A percentile compares a stretch with the other conserved stretches of the same genome.
phyloP scores from a whole-genome alignment of 1,139 yeast species.

The Blastobotrys apis region DNA sequence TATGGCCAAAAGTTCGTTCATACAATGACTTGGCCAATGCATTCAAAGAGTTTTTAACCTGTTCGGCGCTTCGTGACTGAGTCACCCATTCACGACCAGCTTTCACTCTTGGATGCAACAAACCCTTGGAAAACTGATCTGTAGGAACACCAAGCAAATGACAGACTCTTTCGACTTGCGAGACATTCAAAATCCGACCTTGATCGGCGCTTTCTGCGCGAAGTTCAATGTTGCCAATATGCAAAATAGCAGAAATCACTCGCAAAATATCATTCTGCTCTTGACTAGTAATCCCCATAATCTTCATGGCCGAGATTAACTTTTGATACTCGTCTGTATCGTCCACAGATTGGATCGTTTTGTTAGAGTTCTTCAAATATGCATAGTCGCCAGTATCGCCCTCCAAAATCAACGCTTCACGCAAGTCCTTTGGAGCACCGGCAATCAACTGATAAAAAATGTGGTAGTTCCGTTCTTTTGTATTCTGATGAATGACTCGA shows the following conservation, averaged over 20 bases:
- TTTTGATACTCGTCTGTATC: conserved; percentile 64
- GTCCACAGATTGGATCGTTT: conserved; percentile 62
- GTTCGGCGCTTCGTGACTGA: conserved; percentile 74
- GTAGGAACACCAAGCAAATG: conserved; percentile 62
- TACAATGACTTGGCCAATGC: conserved; percentile 85
- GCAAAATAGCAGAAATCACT: conserved; percentile 71
- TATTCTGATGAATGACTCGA: conserved; percentile 77
- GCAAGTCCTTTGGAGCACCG: conserved; percentile 54
- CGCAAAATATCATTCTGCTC: conserved; percentile 61
- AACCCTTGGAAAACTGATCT: conserved; percentile 50
- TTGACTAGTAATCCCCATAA: conserved; percentile 61
- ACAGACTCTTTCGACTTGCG: conserved; percentile 55
- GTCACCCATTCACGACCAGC: conserved; percentile 87
- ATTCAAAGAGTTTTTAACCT: conserved; percentile 77
- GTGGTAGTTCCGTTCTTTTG: conserved; percentile 84
- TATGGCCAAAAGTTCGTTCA: conserved; percentile 74
- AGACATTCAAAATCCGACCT: conserved; percentile 57
- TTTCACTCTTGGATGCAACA: conserved; percentile 77
- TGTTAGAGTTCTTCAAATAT: conserved; percentile 56
- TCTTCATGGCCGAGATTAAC: conserved; percentile 61
- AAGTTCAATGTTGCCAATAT: conserved; percentile 80
- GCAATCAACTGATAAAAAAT: conserved; percentile 80
- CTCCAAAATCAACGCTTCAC: conserved; percentile 47
- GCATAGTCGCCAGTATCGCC: conserved; percentile 44
- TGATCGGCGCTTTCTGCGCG: conserved; percentile 66